Base-by-base conservation (phyloP, 2,329 filamentous ascomycete species). In the Simplicillium sp. region DNA sequence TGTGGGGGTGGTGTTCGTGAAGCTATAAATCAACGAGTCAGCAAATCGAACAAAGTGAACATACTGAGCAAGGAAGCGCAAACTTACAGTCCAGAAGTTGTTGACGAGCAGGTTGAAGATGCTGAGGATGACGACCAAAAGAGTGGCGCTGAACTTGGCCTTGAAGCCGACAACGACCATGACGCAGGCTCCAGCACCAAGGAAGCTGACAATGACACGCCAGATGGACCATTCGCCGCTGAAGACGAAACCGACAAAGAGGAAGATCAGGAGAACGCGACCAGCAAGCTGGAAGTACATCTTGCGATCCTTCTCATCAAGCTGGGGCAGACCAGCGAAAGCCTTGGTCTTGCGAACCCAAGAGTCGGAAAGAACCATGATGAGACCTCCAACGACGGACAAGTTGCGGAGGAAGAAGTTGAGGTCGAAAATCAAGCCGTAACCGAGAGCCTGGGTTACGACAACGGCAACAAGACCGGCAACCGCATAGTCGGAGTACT, bases 81-180 rank as follows among this genome's bases (percentile, higher is more conserved):
- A 43, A 57, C 87, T 72, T 74, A 95, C 89, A 59, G 89, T 97
- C 92, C 92, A 98, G 75, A 96, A 98, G 78, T 97, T 98, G 80
- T 98, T 98, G 55, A 97, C 92, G 49, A 97, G 65, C 36, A 98
- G 66, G 66, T 98, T 98, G 75, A 98, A 98, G 49, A 96, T 71
- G 68, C 89, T 96, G 57, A 98, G 72, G 55, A 98, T 88, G 44
- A 98, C 78, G 25, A 98, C 92, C 52, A 98, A 72, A 54, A 98
- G 84, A 40, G 92, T 89, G 34, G 92, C 92, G 64, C 89, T 96
- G 73, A 88, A 94, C 80, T 98, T 98, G 58, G 92, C 90, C 80
- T 98, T 98, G 80, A 98, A 98, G 35, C 92, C 92, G 49, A 98
- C 92, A 40, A 96, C 87, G 46, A 98, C 92, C 92, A 98, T 98